These are phyloP conservation scores for Ogataea glucozyma DNA, from an alignment of 805 yeast genomes.

Conservation along the genomic window DNA sequence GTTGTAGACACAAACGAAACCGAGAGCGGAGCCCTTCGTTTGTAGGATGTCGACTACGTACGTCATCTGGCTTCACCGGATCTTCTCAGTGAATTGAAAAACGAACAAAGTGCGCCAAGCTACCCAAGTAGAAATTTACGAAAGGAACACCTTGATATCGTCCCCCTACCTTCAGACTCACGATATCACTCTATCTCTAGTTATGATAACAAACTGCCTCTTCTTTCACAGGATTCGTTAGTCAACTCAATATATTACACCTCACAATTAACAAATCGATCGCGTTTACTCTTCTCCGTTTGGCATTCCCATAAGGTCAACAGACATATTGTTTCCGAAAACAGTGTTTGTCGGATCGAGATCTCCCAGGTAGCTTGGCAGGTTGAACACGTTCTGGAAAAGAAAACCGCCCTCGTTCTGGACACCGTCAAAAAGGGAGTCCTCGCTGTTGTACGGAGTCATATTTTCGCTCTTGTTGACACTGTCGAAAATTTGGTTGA, in stretches of 20 bases:
- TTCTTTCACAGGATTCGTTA: no score
- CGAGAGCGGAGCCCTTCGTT: no score
- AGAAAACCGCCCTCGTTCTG: slow-evolving; percentile 22
- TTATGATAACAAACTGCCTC: no score
- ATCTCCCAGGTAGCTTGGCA: slow-evolving; percentile 35
- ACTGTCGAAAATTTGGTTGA: slow-evolving; percentile 2
- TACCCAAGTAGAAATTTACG: no score
- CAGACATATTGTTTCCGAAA: slow-evolving; percentile 4
- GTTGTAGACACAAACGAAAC: not conserved
- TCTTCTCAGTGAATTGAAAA: no score
- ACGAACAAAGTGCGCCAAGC: no score
- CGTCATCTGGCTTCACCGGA: no score
- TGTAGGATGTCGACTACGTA: no score
- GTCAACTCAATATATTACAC: not conserved
- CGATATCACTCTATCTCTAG: no score
- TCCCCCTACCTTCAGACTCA: no score
- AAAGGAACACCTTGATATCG: no score
- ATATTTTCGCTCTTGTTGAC: slow-evolving; percentile 9
- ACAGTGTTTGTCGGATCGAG: slow-evolving; percentile 10
- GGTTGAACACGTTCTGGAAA: slow-evolving; percentile 34
- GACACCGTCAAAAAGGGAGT: slow-evolving; percentile 9
- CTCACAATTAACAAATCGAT: not conserved
- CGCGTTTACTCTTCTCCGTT: not conserved
- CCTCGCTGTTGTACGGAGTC: slow-evolving; percentile 16
- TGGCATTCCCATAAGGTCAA: slow-evolving; percentile 8